These are phyloP conservation scores for Sindora glabra DNA, from an alignment of 306 rosid genomes.

Conservation along the genomic window DNA sequence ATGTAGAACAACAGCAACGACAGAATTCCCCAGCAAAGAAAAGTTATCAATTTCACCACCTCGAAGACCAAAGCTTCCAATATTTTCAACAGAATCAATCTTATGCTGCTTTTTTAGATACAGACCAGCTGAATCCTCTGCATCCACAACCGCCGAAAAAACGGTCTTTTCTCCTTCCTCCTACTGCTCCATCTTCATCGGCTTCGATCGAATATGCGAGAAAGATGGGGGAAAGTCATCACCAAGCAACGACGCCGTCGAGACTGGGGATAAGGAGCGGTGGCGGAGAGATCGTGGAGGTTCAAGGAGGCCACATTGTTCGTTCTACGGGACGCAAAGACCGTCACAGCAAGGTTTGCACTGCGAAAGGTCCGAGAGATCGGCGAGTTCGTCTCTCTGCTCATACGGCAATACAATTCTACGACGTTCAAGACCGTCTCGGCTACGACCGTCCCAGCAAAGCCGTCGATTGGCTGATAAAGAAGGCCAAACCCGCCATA, in stretches of 20 bases:
- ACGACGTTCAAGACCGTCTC: conserved; percentile 83
- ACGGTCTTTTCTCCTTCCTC: conserved; percentile 21
- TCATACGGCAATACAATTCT: conserved; percentile 83
- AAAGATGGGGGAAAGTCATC: conserved; percentile 51
- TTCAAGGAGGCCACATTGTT: conserved; percentile 84
- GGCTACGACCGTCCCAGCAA: conserved; percentile 95
- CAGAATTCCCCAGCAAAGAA: conserved; percentile 16
- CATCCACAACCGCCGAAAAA: too few relatives aligned
- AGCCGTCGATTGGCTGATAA: conserved; percentile 94
- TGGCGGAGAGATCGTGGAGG: conserved; percentile 73
- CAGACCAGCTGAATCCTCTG: conserved; percentile 13
- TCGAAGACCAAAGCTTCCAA: too few relatives aligned
- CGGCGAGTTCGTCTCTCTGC: conserved; percentile 87
- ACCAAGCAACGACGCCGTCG: conserved; percentile 26
- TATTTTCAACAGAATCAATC: not conserved
- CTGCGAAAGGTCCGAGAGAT: conserved; percentile 86
- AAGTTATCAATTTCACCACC: too few relatives aligned
- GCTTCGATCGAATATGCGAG: conserved; percentile 57
- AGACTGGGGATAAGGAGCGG: conserved; percentile 33
- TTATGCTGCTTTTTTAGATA: conserved; percentile 5
- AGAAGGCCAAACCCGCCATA: conserved; percentile 74
- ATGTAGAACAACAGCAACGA: conserved; percentile 24
- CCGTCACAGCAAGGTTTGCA: conserved; percentile 91
- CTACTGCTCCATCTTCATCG: too few relatives aligned
- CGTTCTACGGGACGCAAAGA: conserved; percentile 76